A percentile compares a stretch with the other conserved stretches of the same genome.
These are phyloP conservation scores for Musa balbisiana DNA, from an alignment of 202 grass and related monocot genomes.

Conservation along the genomic window DNA sequence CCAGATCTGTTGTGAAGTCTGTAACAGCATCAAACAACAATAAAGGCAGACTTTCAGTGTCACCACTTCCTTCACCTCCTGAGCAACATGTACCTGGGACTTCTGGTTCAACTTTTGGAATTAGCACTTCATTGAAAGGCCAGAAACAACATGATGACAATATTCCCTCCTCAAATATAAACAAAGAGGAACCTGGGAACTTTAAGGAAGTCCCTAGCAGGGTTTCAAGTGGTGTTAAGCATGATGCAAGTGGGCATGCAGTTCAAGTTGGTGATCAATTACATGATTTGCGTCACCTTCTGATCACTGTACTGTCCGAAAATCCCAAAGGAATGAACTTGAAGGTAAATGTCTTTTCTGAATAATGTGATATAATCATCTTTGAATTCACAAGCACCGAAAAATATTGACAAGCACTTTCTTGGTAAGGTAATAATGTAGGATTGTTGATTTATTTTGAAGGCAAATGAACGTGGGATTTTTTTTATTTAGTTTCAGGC, in stretches of 20 bases:
- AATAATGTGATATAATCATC: neutral
- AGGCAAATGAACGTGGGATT: neutral
- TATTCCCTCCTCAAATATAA: conserved; percentile 41
- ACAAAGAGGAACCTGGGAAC: conserved; percentile 59
- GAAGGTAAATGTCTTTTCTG: conserved; percentile 47
- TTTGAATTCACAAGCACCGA: neutral
- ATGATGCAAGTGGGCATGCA: conserved; percentile 28
- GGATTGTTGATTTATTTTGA: neutral
- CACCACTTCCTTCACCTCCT: conserved; percentile 56
- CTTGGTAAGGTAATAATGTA: neutral
- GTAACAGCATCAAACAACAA: conserved; percentile 45
- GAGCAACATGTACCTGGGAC: conserved; percentile 54
- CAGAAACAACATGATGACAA: conserved; percentile 68
- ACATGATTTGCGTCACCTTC: conserved; percentile 38
- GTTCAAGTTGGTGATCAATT: conserved; percentile 43
- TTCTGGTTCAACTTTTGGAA: conserved; percentile 35
- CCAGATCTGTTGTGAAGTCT: conserved; percentile 62
- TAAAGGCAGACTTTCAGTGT: conserved; percentile 47
- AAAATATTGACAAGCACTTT: neutral
- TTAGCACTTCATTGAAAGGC: conserved; percentile 4
- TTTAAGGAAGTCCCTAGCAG: conserved; percentile 44
- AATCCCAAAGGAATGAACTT: conserved; percentile 76
- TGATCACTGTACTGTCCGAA: conserved; percentile 73
- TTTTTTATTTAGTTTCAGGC: too few species aligned
- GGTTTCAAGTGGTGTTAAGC: conserved; percentile 40